phyloP scores from a whole-genome alignment of 2,329 filamentous ascomycete genomes.

The Talaromyces sp. region DNA sequence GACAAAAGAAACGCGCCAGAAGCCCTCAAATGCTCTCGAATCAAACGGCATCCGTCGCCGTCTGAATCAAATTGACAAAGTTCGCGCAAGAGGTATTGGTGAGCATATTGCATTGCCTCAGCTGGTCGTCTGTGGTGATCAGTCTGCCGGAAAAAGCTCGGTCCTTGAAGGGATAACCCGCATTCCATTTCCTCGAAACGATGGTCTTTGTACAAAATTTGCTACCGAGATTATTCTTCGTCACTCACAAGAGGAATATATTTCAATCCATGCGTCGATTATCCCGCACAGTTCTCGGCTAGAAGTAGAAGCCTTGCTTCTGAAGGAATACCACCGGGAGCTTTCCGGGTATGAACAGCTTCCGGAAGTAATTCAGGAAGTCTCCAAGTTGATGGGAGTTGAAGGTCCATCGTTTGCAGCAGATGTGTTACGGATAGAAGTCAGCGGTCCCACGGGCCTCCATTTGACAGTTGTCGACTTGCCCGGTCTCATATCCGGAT shows the following conservation, averaged over 20 bases:
- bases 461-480: not conserved
- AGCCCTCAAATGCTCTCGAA: too few species aligned
- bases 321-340: too few species aligned
- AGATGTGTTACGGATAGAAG: conserved; percentile 4
- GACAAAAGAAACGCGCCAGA: too few species aligned
- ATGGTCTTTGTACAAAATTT: conserved; percentile 2
- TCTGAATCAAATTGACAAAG: conserved; percentile 49
- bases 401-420: conserved; percentile 5
- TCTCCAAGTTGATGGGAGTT: conserved; percentile 15
- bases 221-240: not conserved
- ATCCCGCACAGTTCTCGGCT: not conserved
- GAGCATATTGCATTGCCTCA: conserved; percentile 48
- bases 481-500: not conserved
- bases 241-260: not conserved
- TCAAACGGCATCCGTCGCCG: too few species aligned
- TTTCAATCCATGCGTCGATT: not conserved
- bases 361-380: conserved; percentile 14
- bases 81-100: conserved; percentile 47
- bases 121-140: conserved; percentile 56
- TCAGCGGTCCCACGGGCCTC: not conserved
- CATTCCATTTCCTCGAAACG: not conserved
- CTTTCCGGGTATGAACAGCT: too few species aligned
- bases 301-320: too few species aligned
- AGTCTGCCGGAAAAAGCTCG: conserved; percentile 58
- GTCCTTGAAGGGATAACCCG: conserved; percentile 48